Conservation (phyloP, 2,329 filamentous ascomycete genomes). For the Hypoxylon sp. region DNA sequence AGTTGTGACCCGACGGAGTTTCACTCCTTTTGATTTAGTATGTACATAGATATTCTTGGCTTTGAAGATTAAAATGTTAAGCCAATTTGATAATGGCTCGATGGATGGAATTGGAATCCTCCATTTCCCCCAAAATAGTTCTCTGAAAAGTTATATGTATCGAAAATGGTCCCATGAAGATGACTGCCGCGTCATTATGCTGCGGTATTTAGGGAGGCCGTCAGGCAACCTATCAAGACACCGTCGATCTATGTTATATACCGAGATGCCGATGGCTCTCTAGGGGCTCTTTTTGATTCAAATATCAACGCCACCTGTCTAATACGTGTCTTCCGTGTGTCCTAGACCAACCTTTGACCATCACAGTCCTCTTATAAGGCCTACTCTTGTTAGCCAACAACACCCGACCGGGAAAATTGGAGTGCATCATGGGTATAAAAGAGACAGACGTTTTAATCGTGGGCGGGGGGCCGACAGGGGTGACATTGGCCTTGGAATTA, state of each 20-base stretch:
- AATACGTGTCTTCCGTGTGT: neutral
- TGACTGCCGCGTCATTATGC: constrained; percentile 32
- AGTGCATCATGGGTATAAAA: constrained; percentile 49
- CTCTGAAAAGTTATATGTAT: constrained; percentile 10
- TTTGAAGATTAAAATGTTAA: neutral
- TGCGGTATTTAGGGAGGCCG: constrained; percentile 17
- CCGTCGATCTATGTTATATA: constrained; percentile 1
- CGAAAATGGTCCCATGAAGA: constrained; percentile 17
- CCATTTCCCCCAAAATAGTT: constrained; percentile 20
- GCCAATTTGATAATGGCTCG: neutral
- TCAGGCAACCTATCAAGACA: constrained; percentile 2
- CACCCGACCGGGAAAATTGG: neutral
- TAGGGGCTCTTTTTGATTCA: constrained; percentile 19
- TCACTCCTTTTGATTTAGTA: neutral
- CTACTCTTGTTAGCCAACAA: neutral
- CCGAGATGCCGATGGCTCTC: constrained; percentile 4
- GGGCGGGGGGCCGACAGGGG: constrained; percentile 60
- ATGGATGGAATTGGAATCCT: constrained; percentile 15
- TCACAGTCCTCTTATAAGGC: neutral
- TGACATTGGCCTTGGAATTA: constrained; percentile 58
- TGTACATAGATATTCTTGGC: neutral
- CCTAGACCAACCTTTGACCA: constrained; percentile 3
- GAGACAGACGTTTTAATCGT: constrained; percentile 57
- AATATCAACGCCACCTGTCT: constrained; percentile 24
- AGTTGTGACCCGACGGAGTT: constrained; percentile 7